phyloP scores from a whole-genome alignment of 345 rosid species.

The Dipteronia sinensis region DNA sequence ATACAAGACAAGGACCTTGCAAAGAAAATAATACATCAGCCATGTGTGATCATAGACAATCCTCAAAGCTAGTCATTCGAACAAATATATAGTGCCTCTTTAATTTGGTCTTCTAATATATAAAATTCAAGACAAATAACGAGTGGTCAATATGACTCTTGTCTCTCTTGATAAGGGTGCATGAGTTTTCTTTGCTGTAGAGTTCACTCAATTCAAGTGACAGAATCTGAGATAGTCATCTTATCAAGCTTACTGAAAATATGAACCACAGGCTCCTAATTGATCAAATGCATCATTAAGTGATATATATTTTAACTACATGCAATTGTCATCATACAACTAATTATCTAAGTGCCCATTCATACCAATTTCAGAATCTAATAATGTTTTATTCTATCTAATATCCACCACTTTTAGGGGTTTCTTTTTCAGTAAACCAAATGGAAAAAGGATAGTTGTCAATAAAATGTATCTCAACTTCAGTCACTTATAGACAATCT shows the following conservation, averaged over 20 bases:
- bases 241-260: neutral
- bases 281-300: neutral
- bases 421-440: neutral
- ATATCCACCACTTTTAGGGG: neutral
- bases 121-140: neutral
- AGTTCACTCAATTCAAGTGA: neutral
- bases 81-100: constrained; percentile 1
- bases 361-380: neutral
- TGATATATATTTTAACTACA: neutral
- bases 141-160: neutral
- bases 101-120: neutral
- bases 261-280: neutral
- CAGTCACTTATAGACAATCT: neutral
- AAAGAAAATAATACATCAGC: neutral
- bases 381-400: neutral
- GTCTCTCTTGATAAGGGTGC: neutral
- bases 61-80: neutral
- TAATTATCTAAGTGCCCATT: neutral
- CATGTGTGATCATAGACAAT: neutral
- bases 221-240: neutral
- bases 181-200: neutral
- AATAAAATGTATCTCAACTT: neutral
- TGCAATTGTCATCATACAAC: neutral
- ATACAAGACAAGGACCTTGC: neutral
- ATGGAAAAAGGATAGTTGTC: neutral